phyloP scores from a whole-genome alignment of 169 alveolate species.

The Amoebophrya sp. region DNA sequence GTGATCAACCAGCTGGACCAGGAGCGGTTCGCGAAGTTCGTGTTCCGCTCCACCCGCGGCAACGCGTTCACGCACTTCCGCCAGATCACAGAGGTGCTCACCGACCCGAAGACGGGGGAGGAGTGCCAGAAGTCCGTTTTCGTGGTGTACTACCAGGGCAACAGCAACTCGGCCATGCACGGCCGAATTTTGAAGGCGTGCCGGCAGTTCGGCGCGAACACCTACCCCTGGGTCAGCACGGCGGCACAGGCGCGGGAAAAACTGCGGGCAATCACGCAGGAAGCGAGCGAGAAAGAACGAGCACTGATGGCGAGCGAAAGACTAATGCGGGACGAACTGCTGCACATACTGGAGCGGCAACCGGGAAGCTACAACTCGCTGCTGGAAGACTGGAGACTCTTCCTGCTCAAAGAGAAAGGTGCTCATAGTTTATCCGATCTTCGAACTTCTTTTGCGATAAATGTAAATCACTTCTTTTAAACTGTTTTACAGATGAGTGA shows the following conservation, averaged over 20 bases:
- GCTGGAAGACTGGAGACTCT: slow-evolving; percentile 82
- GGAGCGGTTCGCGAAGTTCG: slow-evolving; percentile 75
- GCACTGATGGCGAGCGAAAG: not conserved
- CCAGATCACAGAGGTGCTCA: slow-evolving; percentile 54
- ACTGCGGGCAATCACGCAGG: slow-evolving; percentile 54
- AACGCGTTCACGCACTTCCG: slow-evolving; percentile 79
- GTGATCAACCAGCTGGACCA: not conserved
- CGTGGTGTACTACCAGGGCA: slow-evolving; percentile 80
- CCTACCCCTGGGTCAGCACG: slow-evolving; percentile 66
- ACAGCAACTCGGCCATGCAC: slow-evolving; percentile 56
- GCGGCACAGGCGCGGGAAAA: slow-evolving; percentile 41
- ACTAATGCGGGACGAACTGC: not conserved
- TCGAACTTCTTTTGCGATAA: too few species aligned
- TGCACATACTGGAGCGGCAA: not conserved
- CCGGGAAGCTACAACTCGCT: slow-evolving; percentile 45
- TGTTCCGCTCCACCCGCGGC: slow-evolving; percentile 93
- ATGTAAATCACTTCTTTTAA: too few species aligned
- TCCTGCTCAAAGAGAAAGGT: slow-evolving; percentile 83
- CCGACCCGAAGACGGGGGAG: slow-evolving; percentile 43
- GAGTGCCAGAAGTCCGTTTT: slow-evolving; percentile 67
- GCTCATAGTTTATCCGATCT: too few species aligned
- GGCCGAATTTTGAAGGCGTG: slow-evolving; percentile 77
- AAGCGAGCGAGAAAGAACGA: slow-evolving; percentile 7
- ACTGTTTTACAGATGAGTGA: too few species aligned
- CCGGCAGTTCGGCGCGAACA: slow-evolving; percentile 69